Evolutionary conservation across 2,329 filamentous ascomycete species (phyloP).

Genomic region (Diaporthe citrichinensis): DNA sequence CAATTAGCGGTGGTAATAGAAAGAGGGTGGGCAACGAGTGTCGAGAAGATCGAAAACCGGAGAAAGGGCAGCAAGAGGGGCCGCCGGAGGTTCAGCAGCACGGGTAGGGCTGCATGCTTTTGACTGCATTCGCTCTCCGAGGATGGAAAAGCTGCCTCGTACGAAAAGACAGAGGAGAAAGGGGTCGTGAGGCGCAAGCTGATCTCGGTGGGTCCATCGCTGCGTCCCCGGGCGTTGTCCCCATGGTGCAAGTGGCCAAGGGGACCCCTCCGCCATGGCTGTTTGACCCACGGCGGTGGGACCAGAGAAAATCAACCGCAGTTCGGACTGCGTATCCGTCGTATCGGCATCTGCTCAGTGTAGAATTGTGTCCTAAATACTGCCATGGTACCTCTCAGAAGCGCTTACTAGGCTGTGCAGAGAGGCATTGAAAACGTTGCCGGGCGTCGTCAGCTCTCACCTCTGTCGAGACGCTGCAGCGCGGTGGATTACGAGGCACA

Average conservation of each 20-base stretch:
- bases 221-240: constrained; percentile 29
- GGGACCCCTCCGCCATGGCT: constrained; percentile 31
- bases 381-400: not conserved
- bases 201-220: constrained; percentile 32
- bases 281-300: constrained; percentile 38
- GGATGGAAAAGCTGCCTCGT: constrained; percentile 17
- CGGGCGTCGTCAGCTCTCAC: not conserved
- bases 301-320: constrained; percentile 14
- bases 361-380: not conserved
- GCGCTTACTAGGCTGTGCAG: not conserved
- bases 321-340: constrained; percentile 7
- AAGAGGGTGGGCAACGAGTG: constrained; percentile 28
- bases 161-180: constrained; percentile 16
- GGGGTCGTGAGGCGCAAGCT: constrained; percentile 38
- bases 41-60: constrained; percentile 22
- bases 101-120: constrained; percentile 34
- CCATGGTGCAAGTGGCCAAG: constrained; percentile 35
- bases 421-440: not conserved
- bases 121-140: constrained; percentile 18
- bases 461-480: not conserved
- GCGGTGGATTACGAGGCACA: constrained; percentile 8
- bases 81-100: constrained; percentile 35
- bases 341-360: constrained; percentile 2
- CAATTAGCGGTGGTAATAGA: not conserved
- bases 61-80: constrained; percentile 29